These are phyloP conservation scores for Entonaema liquescens DNA, from an alignment of 495 filamentous ascomycete species.

Conservation along the genomic window DNA sequence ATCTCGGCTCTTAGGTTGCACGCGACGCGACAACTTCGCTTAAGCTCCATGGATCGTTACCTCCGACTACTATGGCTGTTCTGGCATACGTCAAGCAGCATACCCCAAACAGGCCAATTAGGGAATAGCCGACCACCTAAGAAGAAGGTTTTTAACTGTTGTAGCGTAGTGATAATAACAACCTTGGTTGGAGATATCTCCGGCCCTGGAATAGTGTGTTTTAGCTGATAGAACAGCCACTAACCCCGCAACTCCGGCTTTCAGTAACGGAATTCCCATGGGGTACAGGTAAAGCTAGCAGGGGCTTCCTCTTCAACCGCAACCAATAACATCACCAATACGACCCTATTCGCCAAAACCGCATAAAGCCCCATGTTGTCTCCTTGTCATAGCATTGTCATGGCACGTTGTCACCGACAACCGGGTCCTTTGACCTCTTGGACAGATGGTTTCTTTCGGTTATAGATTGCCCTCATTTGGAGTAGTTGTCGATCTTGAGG, in stretches of 20 bases:
- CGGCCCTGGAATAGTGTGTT: background rate
- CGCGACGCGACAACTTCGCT: background rate
- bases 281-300: constrained; percentile 25
- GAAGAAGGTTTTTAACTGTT: constrained; percentile 3
- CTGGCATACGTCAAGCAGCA: background rate
- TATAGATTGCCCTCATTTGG: background rate
- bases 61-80: background rate
- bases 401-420: background rate
- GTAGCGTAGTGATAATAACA: constrained; percentile 11
- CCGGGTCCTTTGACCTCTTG: background rate
- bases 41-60: background rate
- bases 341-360: background rate
- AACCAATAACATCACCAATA: constrained; percentile 12
- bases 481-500: background rate
- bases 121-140: background rate
- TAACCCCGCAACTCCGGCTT: constrained; percentile 31
- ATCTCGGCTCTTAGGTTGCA: background rate
- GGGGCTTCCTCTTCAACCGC: constrained; percentile 31
- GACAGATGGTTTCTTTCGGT: background rate
- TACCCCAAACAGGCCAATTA: constrained; percentile 8
- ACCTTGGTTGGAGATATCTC: constrained; percentile 14
- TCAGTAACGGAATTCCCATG: constrained; percentile 8
- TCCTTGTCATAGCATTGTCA: constrained; percentile 4
- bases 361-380: constrained; percentile 6
- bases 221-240: constrained; percentile 18